These are phyloP conservation scores for Xylariaceae sp. DNA, from an alignment of 2,329 filamentous ascomycete species.

Conservation along the genomic window DNA sequence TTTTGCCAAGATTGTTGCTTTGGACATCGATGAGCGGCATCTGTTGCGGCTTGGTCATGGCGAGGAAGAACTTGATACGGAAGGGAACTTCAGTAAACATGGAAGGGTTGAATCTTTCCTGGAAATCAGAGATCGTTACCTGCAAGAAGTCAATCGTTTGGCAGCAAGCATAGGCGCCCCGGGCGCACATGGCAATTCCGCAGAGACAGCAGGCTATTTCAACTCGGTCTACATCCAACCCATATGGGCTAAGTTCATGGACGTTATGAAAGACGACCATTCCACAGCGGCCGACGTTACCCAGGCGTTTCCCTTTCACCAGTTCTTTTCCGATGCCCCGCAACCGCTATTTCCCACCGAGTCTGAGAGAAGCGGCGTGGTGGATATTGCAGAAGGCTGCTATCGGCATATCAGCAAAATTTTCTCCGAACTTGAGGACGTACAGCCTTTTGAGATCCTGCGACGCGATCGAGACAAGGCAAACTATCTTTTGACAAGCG, in stretches of 20 bases:
- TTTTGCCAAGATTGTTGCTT: constrained; percentile 94
- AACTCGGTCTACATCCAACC: constrained; percentile 88
- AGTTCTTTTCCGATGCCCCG: constrained; percentile 83
- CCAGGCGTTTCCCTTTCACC: constrained; percentile 79
- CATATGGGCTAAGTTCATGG: constrained; percentile 82
- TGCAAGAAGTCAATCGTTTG: constrained; percentile 81
- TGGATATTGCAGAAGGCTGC: constrained; percentile 81
- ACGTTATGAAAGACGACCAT: constrained; percentile 56
- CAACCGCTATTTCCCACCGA: constrained; percentile 76
- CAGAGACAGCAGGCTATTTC: constrained; percentile 96
- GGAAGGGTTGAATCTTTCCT: constrained; percentile 94
- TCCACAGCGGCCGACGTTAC: constrained; percentile 61
- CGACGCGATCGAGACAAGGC: constrained; percentile 86
- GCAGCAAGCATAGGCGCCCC: constrained; percentile 82
- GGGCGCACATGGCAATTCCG: constrained; percentile 92
- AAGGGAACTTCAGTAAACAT: constrained; percentile 87
- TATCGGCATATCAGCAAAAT: constrained; percentile 86
- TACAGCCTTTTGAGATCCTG: constrained; percentile 91
- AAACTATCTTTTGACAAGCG: constrained; percentile 91
- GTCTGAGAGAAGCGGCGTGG: constrained; percentile 60
- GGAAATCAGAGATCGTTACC: constrained; percentile 75
- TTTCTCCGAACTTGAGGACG: constrained; percentile 88
- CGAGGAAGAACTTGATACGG: constrained; percentile 87
- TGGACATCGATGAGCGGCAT: constrained; percentile 95
- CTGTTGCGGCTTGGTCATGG: constrained; percentile 89